Base-by-base conservation (phyloP, 2,329 filamentous ascomycete species). In the Phyllosticta paracitricarpa region DNA sequence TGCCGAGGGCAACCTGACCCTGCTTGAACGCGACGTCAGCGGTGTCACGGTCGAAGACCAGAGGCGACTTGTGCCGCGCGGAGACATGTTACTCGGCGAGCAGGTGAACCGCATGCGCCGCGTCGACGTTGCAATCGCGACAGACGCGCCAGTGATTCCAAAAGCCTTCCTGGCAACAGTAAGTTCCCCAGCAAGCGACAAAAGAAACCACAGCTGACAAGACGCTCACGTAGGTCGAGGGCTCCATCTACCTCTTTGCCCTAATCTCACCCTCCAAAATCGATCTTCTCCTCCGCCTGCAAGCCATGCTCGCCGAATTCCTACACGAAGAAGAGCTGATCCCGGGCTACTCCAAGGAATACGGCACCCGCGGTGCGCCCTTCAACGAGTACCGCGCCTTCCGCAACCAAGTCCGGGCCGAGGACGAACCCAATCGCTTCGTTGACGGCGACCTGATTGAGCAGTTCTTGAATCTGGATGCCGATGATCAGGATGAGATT, bases 381-480 rank as follows among this genome's bases (percentile, higher is more conserved):
- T 97, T 96, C 72, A 83, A 85, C 51, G 79, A 81, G 24, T 99
- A 89, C 77, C 84, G 94, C n/a, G 88, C 88, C 0, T 96, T 93
- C 76, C 85, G 85, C 63, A 95, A 85, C 59, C 79, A 84, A 25
- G 85, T 88, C 26, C 79, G 86, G 19, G 84, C 89, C 63, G 83
- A 84, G 0, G 86, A 89, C 0, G 89, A 88, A 51, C 93, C 94
- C 0, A 89, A 85, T 69, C 82, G 93, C 1, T 97, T 97, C 68
- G 84, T 99, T 12, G 94, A 99, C 69, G 94, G 93, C 0, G 93
- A 97, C 71, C 79, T 97, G 68, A 80, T 99, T 12, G 93, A 97
- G 75, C 76, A 84, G 58, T 97, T 97, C 70, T 73, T 97, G 66
- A 86, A 91, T 65, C 77, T 89, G 64, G 79, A 82, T 54, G 84